Conservation (phyloP, 2,329 filamentous ascomycete species). For the Aspergillus fumigatiaffinis region DNA sequence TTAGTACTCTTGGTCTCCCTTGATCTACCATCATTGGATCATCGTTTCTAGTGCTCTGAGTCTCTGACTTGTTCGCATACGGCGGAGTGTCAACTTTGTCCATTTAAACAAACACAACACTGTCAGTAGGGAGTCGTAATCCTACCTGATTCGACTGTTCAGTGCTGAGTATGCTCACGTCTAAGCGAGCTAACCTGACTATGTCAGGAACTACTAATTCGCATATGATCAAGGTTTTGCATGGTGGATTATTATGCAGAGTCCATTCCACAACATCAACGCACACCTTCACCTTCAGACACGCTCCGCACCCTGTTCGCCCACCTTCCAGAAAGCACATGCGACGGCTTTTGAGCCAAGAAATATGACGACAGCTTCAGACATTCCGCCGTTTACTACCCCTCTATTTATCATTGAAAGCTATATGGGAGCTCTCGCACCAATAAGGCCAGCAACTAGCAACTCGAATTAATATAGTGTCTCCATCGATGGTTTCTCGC, state of each 20-base stretch:
- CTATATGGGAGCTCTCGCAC: background rate
- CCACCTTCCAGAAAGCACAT: background rate
- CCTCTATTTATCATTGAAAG: background rate
- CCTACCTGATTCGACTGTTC: too few species aligned
- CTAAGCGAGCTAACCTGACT: background rate
- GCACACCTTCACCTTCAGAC: background rate
- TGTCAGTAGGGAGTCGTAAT: background rate
- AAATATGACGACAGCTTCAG: background rate
- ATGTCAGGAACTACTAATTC: too few species aligned
- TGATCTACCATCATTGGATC: constrained; percentile 4
- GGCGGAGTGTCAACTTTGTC: background rate
- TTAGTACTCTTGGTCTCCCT: constrained; percentile 10
- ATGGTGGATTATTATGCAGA: background rate
- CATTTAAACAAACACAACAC: background rate
- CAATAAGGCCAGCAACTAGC: background rate
- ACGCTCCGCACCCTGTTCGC: background rate
- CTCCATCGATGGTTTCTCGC: background rate
- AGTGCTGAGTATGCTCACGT: background rate
- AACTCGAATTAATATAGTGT: background rate
- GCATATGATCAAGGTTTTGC: background rate
- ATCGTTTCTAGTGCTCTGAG: background rate
- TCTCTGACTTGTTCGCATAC: background rate
- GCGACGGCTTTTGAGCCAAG: background rate
- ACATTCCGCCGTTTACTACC: background rate
- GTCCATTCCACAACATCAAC: background rate